Evolutionary conservation across 1,284 basidiomycete species (phyloP), one percentile per base, ranked within the genome.

Genomic region (Irpex lacteus): DNA sequence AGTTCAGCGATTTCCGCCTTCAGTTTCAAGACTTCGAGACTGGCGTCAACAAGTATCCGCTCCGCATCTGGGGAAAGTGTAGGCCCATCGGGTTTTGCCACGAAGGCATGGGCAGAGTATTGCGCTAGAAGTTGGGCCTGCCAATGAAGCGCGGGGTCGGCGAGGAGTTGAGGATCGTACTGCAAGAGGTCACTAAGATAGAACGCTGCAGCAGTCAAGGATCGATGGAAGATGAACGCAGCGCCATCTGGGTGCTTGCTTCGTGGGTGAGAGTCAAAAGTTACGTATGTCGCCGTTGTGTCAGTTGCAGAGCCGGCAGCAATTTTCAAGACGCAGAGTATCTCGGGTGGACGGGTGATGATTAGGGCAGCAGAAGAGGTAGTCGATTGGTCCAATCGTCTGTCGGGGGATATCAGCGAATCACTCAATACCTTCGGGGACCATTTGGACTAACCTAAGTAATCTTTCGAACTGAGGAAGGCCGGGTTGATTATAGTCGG

Each of bases 331-430:
- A 85, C 84, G 19, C 81, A 78, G 32, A 90, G 73, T 62, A 89
- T 87, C 71, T 90, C 89, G 0, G 89, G 89, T 38, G 89, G 86
- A 19, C 88, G 85, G 0, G 88, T 90, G 63, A 90, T 85, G 62
- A 90, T 77, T 32, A 78, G 80, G 26, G 79, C 86, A 6, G 73
- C 73, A n/a, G 76, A 77, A 9, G 64, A 69, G 52, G 70, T 61
- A 70, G 67, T 71, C 81, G 69, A 53, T 74, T 69, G 62, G 79
- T 85, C 66, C 5, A 63, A 59, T 59, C 58, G 54, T 19, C 32
- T 70, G 19, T 32, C 52, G 63, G 11, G 7, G 11, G 26, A 54
- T 9, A 37, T n/a, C 18, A 18, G 34, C 2, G 19, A 6, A 34
- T 57, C 9, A 34, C 26, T 26, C 26, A 26, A 26, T 26, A 26